Evolutionary conservation across 2,329 filamentous ascomycete species (phyloP).

Genomic region (Penicillium sp.): DNA sequence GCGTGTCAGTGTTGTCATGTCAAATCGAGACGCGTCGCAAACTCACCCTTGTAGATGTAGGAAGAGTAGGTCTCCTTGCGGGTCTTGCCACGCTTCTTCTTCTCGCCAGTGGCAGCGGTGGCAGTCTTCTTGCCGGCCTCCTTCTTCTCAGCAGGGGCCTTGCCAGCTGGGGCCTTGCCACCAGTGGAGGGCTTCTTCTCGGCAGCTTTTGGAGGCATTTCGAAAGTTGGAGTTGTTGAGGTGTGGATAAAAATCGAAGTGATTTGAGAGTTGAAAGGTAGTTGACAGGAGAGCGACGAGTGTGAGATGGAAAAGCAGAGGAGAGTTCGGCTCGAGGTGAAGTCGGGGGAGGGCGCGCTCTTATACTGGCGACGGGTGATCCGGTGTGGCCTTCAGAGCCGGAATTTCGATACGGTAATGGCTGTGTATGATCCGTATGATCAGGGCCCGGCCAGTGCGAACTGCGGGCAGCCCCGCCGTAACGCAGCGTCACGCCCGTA

Average conservation of each 20-base stretch:
- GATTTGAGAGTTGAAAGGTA: constrained; percentile 22
- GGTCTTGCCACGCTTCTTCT: constrained; percentile 99
- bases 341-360: constrained; percentile 35
- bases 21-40: neutral
- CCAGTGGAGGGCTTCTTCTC: constrained; percentile 95
- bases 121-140: constrained; percentile 98
- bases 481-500: constrained; percentile 16
- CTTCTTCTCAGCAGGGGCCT: constrained; percentile 94
- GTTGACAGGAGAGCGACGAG: constrained; percentile 14
- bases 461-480: constrained; percentile 17
- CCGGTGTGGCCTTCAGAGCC: constrained; percentile 39
- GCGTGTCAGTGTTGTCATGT: constrained; percentile 31
- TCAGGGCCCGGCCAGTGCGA: constrained; percentile 21
- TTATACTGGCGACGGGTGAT: constrained; percentile 48
- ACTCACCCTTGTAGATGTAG: constrained; percentile 98
- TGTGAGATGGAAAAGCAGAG: constrained; percentile 20
- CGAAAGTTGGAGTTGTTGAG: constrained; percentile 34
- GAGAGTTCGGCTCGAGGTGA: constrained; percentile 13
- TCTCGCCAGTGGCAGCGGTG: constrained; percentile 82
- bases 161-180: constrained; percentile 81
- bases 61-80: constrained; percentile 99
- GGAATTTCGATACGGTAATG: constrained; percentile 45
- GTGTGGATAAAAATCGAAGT: constrained; percentile 27
- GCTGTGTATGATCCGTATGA: constrained; percentile 45
- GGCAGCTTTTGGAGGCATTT: constrained; percentile 97